Conservation (phyloP, 2,329 filamentous ascomycete genomes). For the Pseudonectria buxi region DNA sequence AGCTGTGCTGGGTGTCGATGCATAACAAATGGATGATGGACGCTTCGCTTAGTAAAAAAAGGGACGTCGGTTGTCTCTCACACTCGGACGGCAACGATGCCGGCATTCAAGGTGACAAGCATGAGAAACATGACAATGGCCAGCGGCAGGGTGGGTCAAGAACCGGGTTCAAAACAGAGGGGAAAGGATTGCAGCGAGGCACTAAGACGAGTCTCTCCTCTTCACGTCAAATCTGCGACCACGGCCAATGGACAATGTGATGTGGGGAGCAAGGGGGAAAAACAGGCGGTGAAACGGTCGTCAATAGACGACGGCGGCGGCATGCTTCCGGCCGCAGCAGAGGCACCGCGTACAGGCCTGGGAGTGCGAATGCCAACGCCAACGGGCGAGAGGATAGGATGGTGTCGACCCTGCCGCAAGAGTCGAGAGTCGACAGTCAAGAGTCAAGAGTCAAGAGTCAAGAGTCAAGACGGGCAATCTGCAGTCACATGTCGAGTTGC, state of each 20-base stretch:
- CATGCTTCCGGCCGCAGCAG: too few relatives aligned
- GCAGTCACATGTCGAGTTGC: conserved; percentile 11
- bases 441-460: too few relatives aligned
- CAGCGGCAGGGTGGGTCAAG: conserved; percentile 13
- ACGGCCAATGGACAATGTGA: conserved; percentile 9
- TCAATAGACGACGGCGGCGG: conserved; percentile 3
- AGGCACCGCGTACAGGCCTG: too few relatives aligned
- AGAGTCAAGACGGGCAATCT: too few relatives aligned
- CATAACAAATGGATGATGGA: not conserved
- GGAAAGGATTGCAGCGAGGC: too few relatives aligned
- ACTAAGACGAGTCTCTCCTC: too few relatives aligned
- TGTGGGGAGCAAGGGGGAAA: conserved; percentile 13
- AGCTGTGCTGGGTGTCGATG: conserved; percentile 18
- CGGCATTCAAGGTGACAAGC: not conserved
- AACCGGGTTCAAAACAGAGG: conserved; percentile 7
- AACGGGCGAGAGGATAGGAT: conserved; percentile 3
- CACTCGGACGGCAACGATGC: not conserved
- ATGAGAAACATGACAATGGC: too few relatives aligned
- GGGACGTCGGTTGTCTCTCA: too few relatives aligned
- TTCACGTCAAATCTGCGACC: conserved; percentile 15
- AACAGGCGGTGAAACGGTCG: conserved; percentile 18
- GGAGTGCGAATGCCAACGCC: conserved; percentile 6
- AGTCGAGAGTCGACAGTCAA: too few relatives aligned
- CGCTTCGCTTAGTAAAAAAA: too few relatives aligned
- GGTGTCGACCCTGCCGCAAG: too few relatives aligned